Conservation (phyloP, 352 stramenopile genomes). For the Phytophthora vignae region DNA sequence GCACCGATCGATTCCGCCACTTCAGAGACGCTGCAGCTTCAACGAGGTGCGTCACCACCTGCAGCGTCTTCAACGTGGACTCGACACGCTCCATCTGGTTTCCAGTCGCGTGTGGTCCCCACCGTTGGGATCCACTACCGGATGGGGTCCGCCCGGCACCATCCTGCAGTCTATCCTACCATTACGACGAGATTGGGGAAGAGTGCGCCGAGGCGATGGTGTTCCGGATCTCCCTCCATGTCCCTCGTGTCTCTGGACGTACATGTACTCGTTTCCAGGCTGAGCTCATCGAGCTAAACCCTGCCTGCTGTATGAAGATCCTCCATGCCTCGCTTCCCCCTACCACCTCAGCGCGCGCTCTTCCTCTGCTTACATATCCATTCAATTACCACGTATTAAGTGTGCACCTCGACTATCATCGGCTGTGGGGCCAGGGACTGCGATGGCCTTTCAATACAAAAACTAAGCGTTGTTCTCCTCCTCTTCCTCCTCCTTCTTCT, state of each 20-base stretch:
- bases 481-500: not conserved
- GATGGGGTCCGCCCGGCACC: conserved; percentile 5
- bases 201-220: not conserved
- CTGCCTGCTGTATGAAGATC: not conserved
- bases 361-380: conserved; percentile 6
- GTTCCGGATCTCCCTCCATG: not conserved
- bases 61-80: too few relatives aligned
- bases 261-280: too few relatives aligned
- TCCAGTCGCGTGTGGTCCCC: not conserved
- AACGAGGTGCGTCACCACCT: too few relatives aligned
- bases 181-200: not conserved
- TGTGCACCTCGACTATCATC: conserved; percentile 10
- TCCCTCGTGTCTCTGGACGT: too few relatives aligned
- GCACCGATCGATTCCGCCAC: too few relatives aligned
- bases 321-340: not conserved
- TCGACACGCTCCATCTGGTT: conserved; percentile 3
- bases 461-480: not conserved
- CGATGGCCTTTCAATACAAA: not conserved
- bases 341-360: not conserved
- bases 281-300: not conserved
- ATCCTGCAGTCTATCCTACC: conserved; percentile 6
- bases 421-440: not conserved
- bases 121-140: not conserved
- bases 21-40: too few relatives aligned
- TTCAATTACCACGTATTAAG: conserved; percentile 7